A percentile compares a stretch with the other conserved stretches of the same genome.
These are phyloP conservation scores for Hymenoscyphus linearis DNA, from an alignment of 2,329 filamentous ascomycete species.

Conservation along the genomic window DNA sequence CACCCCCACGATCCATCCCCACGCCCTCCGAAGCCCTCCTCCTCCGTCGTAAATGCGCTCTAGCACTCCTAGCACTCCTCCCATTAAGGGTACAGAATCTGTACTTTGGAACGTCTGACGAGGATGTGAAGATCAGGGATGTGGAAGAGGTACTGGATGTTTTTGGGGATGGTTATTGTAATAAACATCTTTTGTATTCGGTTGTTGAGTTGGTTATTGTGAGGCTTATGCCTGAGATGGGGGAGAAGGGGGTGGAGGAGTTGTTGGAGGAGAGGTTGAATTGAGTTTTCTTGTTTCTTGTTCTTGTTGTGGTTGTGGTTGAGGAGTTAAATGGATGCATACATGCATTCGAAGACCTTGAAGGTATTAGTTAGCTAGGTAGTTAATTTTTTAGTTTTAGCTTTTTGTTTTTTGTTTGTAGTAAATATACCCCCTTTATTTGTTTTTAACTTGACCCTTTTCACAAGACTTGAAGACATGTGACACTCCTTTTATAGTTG, in stretches of 20 bases:
- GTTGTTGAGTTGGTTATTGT: constrained; percentile 78
- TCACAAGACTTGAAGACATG: no score
- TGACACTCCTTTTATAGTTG: no score
- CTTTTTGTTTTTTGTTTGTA: no score
- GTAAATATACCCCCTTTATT: no score
- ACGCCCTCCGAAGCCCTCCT: constrained; percentile 53
- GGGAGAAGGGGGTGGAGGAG: constrained; percentile 64
- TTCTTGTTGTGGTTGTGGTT: no score
- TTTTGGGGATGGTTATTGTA: constrained; percentile 79
- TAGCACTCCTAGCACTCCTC: constrained; percentile 45
- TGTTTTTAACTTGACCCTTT: no score
- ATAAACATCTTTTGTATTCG: constrained; percentile 83
- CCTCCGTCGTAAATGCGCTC: constrained; percentile 63
- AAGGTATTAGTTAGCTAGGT: background rate
- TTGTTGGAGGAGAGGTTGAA: constrained; percentile 67
- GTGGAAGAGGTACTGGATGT: constrained; percentile 60
- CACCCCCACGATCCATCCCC: constrained; percentile 56
- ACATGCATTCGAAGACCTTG: background rate
- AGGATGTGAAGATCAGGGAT: constrained; percentile 29
- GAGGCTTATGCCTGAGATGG: constrained; percentile 77
- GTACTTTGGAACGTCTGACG: constrained; percentile 38
- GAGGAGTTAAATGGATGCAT: no score
- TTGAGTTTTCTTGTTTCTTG: no score
- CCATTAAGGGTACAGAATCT: constrained; percentile 34
- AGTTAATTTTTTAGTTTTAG: constrained; percentile 4